Evolutionary conservation across 2,329 filamentous ascomycete genomes (phyloP).

Genomic region (Botrytis fabae): DNA sequence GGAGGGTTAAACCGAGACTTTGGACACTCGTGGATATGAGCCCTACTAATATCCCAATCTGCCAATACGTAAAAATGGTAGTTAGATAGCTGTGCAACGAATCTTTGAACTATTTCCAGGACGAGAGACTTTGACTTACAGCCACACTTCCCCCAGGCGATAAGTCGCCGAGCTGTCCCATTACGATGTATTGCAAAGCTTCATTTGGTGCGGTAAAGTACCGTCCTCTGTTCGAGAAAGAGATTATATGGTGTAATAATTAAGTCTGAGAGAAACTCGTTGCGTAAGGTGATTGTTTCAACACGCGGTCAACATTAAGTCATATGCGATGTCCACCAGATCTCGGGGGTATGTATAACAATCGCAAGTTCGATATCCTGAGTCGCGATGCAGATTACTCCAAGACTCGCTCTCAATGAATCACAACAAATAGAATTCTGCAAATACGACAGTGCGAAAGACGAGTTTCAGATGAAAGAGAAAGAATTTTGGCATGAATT

Average conservation of each 20-base stretch:
- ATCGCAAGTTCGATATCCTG: constrained; percentile 19
- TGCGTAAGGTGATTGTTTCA: constrained; percentile 15
- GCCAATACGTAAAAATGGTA: constrained; percentile 26
- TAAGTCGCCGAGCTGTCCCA: constrained; percentile 73
- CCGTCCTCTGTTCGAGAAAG: constrained; percentile 22
- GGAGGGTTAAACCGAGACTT: constrained; percentile 89
- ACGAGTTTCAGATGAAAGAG: constrained; percentile 7
- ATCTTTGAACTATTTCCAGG: constrained; percentile 28
- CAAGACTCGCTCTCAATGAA: constrained; percentile 13
- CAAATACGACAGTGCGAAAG: constrained; percentile 2
- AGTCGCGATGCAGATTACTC: constrained; percentile 16
- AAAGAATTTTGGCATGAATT: constrained; percentile 7
- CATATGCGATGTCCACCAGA: constrained; percentile 21
- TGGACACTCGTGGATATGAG: constrained; percentile 92
- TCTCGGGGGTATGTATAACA: constrained; percentile 13
- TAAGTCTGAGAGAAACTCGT: background rate
- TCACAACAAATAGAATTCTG: constrained; percentile 1
- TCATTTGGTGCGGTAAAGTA: constrained; percentile 37
- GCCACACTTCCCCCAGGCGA: constrained; percentile 77
- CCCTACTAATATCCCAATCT: constrained; percentile 93
- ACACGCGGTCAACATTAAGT: constrained; percentile 23
- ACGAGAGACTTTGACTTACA: constrained; percentile 49
- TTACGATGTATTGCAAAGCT: constrained; percentile 44
- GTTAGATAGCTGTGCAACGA: constrained; percentile 18
- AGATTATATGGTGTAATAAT: constrained; percentile 19